These are phyloP conservation scores for Microbotryum violaceum DNA, from an alignment of 1,284 basidiomycete genomes.

Conservation along the genomic window DNA sequence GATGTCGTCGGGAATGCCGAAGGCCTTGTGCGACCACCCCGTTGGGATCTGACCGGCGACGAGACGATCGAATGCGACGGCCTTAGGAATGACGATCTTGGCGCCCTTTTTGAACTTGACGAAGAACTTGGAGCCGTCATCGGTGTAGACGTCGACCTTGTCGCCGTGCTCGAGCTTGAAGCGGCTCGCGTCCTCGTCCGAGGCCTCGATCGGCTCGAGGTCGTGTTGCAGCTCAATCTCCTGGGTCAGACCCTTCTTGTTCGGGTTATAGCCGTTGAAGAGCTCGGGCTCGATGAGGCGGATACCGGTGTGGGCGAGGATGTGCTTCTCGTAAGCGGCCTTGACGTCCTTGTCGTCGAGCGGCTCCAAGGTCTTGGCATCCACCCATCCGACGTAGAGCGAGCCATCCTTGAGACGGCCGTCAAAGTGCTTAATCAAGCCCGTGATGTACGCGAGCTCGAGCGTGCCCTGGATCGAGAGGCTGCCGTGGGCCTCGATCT, in stretches of 20 bases:
- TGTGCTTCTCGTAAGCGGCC: slow-evolving; percentile 88
- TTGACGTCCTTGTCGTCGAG: slow-evolving; percentile 97
- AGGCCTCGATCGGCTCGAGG: slow-evolving; percentile 89
- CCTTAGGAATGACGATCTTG: slow-evolving; percentile 85
- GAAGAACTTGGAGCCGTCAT: slow-evolving; percentile 78
- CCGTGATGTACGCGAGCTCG: slow-evolving; percentile 99
- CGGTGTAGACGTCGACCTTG: slow-evolving; percentile 85
- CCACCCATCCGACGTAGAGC: slow-evolving; percentile 95
- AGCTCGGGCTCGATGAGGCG: slow-evolving; percentile 94
- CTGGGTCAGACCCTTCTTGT: slow-evolving; percentile 93
- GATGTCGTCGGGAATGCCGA: slow-evolving; percentile 97
- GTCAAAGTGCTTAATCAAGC: slow-evolving; percentile 95
- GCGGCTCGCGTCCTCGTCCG: slow-evolving; percentile 80
- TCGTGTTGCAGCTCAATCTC: slow-evolving; percentile 96
- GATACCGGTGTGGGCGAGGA: slow-evolving; percentile 85
- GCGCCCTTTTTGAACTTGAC: slow-evolving; percentile 99
- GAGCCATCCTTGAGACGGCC: slow-evolving; percentile 87
- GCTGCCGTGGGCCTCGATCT: slow-evolving; percentile 91
- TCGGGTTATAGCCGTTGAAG: slow-evolving; percentile 94
- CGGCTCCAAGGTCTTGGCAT: slow-evolving; percentile 87
- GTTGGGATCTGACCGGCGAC: slow-evolving; percentile 96
- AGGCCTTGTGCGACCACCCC: slow-evolving; percentile 91
- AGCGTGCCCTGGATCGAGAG: slow-evolving; percentile 96
- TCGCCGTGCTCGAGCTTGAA: slow-evolving; percentile 97
- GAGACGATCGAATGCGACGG: slow-evolving; percentile 85